These are phyloP conservation scores for Dalbergia oliveri DNA, from an alignment of 306 rosid species.

Conservation along the genomic window DNA sequence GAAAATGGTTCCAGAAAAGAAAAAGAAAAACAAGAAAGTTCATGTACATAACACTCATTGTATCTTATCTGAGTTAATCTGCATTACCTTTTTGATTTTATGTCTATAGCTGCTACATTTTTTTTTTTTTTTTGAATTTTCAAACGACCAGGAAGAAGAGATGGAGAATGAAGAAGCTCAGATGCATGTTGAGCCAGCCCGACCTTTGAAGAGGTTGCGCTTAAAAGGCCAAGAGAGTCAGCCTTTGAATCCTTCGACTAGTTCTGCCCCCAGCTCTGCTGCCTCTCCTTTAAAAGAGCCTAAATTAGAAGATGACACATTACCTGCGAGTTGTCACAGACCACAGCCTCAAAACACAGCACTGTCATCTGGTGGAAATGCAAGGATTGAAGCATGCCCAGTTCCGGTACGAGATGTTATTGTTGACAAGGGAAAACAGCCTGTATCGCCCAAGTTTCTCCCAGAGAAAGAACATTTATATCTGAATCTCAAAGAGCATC, in stretches of 20 bases:
- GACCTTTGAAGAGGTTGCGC: slow-evolving; percentile 83
- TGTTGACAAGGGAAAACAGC: slow-evolving; percentile 76
- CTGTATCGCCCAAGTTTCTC: slow-evolving; percentile 48
- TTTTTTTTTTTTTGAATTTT: slow-evolving; percentile 13
- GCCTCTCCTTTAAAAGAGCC: slow-evolving; percentile 56
- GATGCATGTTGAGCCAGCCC: slow-evolving; percentile 52
- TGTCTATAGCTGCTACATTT: slow-evolving; percentile 40
- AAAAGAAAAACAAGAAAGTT: slow-evolving; percentile 45
- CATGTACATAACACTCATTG: slow-evolving; percentile 48
- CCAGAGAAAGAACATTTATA: slow-evolving; percentile 48
- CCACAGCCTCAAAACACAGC: slow-evolving; percentile 49
- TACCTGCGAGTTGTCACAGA: slow-evolving; percentile 39
- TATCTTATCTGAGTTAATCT: slow-evolving; percentile 35
- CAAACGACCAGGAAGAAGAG: slow-evolving; percentile 58
- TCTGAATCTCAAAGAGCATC: slow-evolving; percentile 53
- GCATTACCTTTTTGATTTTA: slow-evolving; percentile 6
- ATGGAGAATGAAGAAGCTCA: slow-evolving; percentile 61
- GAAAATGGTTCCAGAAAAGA: slow-evolving; percentile 57
- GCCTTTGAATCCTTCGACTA: slow-evolving; percentile 42
- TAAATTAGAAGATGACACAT: slow-evolving; percentile 52
- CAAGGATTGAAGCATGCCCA: slow-evolving; percentile 49
- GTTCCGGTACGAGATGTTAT: slow-evolving; percentile 43
- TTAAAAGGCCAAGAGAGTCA: slow-evolving; percentile 64
- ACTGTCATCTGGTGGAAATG: slow-evolving; percentile 45
- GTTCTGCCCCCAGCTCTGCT: slow-evolving; percentile 45